Conservation (phyloP, 2,329 filamentous ascomycete species). For the Paramyrothecium sp. region DNA sequence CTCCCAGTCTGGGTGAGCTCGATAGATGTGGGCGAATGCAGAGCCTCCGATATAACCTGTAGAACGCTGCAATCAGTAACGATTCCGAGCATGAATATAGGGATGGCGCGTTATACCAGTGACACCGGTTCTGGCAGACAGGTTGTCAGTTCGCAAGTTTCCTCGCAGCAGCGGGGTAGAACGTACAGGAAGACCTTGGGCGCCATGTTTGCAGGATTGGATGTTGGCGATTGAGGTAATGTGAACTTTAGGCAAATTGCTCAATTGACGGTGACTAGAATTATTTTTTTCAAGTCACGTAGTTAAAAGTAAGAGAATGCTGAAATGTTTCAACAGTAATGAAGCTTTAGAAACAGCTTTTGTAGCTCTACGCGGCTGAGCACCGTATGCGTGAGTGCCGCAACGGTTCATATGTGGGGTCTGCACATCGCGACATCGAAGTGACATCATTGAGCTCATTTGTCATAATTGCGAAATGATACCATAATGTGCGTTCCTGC, state of each 20-base stretch:
- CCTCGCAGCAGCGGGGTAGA: not conserved
- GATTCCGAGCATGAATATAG: not conserved
- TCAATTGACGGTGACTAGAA: no score
- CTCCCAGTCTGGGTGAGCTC: constrained; percentile 45
- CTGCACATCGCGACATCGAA: not conserved
- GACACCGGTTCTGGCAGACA: constrained; percentile 35
- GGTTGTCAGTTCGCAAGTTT: not conserved
- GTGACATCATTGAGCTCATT: not conserved
- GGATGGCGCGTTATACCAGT: constrained; percentile 30
- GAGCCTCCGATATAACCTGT: constrained; percentile 53
- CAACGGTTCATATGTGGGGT: not conserved
- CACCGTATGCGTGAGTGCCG: not conserved
- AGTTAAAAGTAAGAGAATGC: no score
- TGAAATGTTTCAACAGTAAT: no score
- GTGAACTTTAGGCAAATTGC: no score
- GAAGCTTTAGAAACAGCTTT: no score
- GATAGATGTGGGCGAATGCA: constrained; percentile 40
- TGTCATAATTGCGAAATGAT: not conserved
- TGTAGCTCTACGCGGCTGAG: no score
- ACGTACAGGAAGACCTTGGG: constrained; percentile 42
- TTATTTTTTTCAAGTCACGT: no score
- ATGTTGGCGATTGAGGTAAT: not conserved
- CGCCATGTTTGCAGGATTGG: constrained; percentile 25
- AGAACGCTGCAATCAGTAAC: constrained; percentile 3
- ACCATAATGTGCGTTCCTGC: not conserved